phyloP scores from a whole-genome alignment of 257 asterid genomes.

The Primulina tabacum region DNA sequence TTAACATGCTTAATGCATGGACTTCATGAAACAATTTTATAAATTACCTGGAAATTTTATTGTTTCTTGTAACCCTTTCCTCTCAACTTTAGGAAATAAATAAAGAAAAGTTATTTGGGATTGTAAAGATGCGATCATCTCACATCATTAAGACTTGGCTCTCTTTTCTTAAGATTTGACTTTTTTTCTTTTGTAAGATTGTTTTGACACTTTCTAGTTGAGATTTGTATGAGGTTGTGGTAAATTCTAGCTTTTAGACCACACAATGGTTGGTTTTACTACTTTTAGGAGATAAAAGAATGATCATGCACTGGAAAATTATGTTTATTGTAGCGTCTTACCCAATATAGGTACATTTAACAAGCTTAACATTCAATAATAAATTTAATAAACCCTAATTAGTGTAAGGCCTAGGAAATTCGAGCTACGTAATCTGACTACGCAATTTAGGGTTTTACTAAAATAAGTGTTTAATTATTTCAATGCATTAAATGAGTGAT shows the following conservation, averaged over 20 bases:
- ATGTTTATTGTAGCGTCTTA: no score
- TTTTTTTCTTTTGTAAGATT: not conserved
- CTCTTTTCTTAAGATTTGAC: not conserved
- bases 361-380: no score
- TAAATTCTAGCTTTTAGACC: slow-evolving; percentile 40
- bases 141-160: slow-evolving; percentile 4
- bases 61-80: slow-evolving; percentile 13
- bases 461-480: no score
- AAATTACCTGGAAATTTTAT: slow-evolving; percentile 26
- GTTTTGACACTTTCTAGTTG: slow-evolving; percentile 28
- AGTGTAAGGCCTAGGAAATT: no score
- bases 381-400: no score
- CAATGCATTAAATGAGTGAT: no score
- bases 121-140: slow-evolving; percentile 19
- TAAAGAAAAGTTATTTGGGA: slow-evolving; percentile 16
- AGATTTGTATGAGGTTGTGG: slow-evolving; percentile 33
- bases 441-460: no score
- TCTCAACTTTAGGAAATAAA: slow-evolving; percentile 21
- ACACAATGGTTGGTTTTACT: slow-evolving; percentile 21
- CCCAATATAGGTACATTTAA: no score
- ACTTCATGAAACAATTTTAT: slow-evolving; percentile 9
- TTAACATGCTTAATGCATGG: not conserved
- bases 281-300: slow-evolving; percentile 18
- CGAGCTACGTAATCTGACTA: no score
- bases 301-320: not conserved